Evolutionary conservation across 306 rosid species (phyloP).

Genomic region (Trifolium pratense): DNA sequence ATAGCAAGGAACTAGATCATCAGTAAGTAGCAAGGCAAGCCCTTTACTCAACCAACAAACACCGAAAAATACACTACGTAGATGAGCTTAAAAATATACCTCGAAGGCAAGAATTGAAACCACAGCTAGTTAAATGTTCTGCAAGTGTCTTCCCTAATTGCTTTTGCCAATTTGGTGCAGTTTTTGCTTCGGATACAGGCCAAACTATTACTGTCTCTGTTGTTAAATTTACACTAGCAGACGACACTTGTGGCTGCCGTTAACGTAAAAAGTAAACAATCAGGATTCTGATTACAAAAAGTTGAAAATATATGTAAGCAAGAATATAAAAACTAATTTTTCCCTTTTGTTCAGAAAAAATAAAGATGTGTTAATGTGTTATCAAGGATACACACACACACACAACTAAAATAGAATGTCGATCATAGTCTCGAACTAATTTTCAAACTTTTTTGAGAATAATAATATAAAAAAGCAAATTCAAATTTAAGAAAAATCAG

Average conservation of each 20-base stretch:
- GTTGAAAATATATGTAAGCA: not conserved
- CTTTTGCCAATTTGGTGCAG: constrained; percentile 71
- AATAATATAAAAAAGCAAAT: not conserved
- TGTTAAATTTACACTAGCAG: constrained; percentile 88
- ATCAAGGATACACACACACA: too few relatives aligned
- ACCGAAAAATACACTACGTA: not conserved
- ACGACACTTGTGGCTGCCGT: constrained; percentile 84
- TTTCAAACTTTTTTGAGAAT: not conserved
- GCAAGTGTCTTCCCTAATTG: constrained; percentile 93
- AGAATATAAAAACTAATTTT: not conserved
- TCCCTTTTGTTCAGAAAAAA: too few relatives aligned
- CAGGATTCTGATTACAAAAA: constrained; percentile 33
- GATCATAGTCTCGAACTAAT: not conserved
- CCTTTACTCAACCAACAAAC: constrained; percentile 13
- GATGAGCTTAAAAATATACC: constrained; percentile 54
- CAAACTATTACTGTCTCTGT: constrained; percentile 95
- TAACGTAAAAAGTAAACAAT: constrained; percentile 36
- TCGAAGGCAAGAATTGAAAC: constrained; percentile 83
- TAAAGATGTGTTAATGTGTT: too few relatives aligned
- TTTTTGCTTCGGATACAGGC: constrained; percentile 89
- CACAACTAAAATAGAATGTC: too few relatives aligned
- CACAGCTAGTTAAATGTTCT: constrained; percentile 81
- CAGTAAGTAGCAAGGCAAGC: constrained; percentile 12
- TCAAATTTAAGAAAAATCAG: not conserved
- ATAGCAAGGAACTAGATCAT: not conserved